Conservation (phyloP, 345 rosid species). For the Euphorbia pulcherrima region DNA sequence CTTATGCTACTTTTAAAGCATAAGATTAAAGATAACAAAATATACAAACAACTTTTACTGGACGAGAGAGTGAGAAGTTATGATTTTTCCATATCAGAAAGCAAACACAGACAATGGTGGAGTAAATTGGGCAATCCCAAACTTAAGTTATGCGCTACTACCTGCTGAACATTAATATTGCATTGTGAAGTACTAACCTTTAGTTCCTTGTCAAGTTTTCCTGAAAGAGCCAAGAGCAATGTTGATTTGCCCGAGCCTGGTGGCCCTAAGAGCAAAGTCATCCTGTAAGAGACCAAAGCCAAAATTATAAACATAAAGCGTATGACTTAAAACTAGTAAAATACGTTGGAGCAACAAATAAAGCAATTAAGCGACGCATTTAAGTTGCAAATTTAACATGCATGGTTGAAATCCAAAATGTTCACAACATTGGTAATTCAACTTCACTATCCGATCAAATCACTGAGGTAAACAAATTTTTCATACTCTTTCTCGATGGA, state of each 20-base stretch:
- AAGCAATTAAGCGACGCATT: neutral
- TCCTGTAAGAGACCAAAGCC: constrained; percentile 38
- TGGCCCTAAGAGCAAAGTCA: constrained; percentile 92
- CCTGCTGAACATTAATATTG: constrained; percentile 16
- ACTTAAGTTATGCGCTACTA: neutral
- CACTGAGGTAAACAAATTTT: neutral
- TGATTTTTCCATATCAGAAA: neutral
- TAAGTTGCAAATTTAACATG: neutral
- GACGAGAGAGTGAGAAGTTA: neutral
- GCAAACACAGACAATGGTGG: neutral
- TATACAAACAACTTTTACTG: neutral
- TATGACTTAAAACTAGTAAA: constrained; percentile 11
- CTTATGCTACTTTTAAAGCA: too few species aligned
- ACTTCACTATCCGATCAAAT: neutral
- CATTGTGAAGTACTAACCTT: constrained; percentile 45
- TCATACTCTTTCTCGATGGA: neutral
- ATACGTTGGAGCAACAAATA: neutral
- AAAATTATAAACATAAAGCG: neutral
- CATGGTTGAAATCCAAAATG: neutral
- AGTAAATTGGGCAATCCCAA: neutral
- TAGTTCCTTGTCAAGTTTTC: constrained; percentile 58
- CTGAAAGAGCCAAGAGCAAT: constrained; percentile 72
- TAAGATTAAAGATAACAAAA: neutral
- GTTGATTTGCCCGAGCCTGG: constrained; percentile 92
- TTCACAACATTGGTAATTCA: neutral